These are phyloP conservation scores for Erythrobasidium yunnanense DNA, from an alignment of 768 basidiomycete genomes.

Conservation along the genomic window DNA sequence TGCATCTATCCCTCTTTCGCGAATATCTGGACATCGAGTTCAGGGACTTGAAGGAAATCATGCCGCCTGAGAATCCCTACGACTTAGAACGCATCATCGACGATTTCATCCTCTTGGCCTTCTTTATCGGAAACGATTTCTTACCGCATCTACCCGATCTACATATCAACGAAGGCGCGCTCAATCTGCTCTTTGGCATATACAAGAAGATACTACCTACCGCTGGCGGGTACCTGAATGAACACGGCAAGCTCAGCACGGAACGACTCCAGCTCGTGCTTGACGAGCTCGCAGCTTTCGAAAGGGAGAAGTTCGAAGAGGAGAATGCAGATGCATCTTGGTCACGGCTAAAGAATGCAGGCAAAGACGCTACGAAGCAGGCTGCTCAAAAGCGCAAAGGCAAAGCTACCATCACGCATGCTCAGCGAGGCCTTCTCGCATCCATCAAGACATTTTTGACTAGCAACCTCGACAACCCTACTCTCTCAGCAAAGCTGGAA, in stretches of 20 bases:
- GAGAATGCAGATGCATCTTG: slow-evolving; percentile 81
- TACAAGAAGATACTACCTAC: slow-evolving; percentile 80
- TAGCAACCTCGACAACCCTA: slow-evolving; percentile 38
- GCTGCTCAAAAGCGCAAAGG: slow-evolving; percentile 15
- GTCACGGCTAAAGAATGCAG: slow-evolving; percentile 79
- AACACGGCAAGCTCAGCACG: slow-evolving; percentile 69
- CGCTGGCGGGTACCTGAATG: slow-evolving; percentile 81
- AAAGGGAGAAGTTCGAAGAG: slow-evolving; percentile 79
- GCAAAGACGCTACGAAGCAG: slow-evolving; percentile 27
- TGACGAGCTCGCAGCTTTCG: slow-evolving; percentile 77
- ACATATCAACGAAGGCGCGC: slow-evolving; percentile 92
- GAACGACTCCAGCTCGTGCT: slow-evolving; percentile 72
- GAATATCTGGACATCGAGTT: slow-evolving; percentile 98
- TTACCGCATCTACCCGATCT: slow-evolving; percentile 89
- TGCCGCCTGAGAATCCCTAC: slow-evolving; percentile 51
- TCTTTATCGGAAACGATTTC: slow-evolving; percentile 97
- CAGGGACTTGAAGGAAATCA: slow-evolving; percentile 43
- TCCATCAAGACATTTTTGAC: slow-evolving; percentile 63
- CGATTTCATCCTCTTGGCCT: slow-evolving; percentile 90
- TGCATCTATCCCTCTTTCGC: slow-evolving; percentile 86
- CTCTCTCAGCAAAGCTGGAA: slow-evolving; percentile 45
- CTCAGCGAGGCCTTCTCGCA: slow-evolving; percentile 68
- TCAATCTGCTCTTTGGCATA: slow-evolving; percentile 84
- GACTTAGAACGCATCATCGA: slow-evolving; percentile 89
- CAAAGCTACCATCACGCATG: slow-evolving; percentile 54